Evolutionary conservation across 2,329 filamentous ascomycete species (phyloP).

Genomic region (Mycosphaerelloides madeirae): DNA sequence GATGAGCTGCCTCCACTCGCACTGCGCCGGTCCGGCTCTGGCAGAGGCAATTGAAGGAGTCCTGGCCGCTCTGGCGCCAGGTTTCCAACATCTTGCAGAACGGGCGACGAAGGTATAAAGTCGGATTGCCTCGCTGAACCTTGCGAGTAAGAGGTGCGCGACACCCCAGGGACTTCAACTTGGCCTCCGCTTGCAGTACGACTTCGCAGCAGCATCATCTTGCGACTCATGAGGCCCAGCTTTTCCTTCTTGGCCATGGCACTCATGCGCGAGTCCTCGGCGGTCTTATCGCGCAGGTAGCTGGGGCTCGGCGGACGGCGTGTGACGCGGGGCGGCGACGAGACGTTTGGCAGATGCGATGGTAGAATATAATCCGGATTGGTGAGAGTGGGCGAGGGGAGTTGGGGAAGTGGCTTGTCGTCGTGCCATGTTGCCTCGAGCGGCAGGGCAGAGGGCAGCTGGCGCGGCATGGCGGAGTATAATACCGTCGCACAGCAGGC

Average conservation of each 20-base stretch:
- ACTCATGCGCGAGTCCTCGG: constrained; percentile 2
- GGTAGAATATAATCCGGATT: constrained; percentile 94
- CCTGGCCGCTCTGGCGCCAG: constrained; percentile 21
- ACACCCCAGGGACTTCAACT: not conserved
- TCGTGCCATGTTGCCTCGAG: not conserved
- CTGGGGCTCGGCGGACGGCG: constrained; percentile 27
- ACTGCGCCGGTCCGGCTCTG: constrained; percentile 27
- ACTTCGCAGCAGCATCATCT: constrained; percentile 31
- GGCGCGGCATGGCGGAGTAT: too few relatives aligned
- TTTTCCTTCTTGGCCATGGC: constrained; percentile 25
- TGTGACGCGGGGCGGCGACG: constrained; percentile 19
- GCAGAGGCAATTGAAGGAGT: constrained; percentile 13
- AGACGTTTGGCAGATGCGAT: constrained; percentile 30
- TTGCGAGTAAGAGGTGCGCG: constrained; percentile 7
- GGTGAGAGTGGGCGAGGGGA: constrained; percentile 78
- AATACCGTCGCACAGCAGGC: too few relatives aligned
- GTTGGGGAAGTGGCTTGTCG: constrained; percentile 35
- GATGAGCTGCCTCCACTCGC: constrained; percentile 34
- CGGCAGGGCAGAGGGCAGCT: too few relatives aligned
- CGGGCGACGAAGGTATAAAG: constrained; percentile 27
- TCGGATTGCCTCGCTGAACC: constrained; percentile 10
- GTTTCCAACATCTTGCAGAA: constrained; percentile 28
- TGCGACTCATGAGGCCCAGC: constrained; percentile 28
- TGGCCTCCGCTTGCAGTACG: constrained; percentile 20
- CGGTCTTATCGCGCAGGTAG: constrained; percentile 22